phyloP scores from a whole-genome alignment of 1,284 basidiomycete species.

The Cryptococcus depauperatus region DNA sequence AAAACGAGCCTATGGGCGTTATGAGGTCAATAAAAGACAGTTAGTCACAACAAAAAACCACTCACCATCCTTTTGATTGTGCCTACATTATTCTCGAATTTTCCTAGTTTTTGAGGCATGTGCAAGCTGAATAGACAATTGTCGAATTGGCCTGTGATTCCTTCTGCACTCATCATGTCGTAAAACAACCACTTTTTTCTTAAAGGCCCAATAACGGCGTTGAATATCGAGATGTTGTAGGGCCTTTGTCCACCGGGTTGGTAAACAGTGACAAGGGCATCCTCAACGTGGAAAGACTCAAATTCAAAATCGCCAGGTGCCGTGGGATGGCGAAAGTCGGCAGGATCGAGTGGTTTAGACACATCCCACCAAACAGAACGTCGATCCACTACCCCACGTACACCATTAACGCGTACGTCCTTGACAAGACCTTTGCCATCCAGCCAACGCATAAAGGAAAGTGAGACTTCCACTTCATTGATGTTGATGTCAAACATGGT shows the following conservation, averaged over 20 bases:
- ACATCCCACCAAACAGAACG: slow-evolving; percentile 84
- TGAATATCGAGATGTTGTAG: slow-evolving; percentile 91
- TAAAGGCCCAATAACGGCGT: slow-evolving; percentile 75
- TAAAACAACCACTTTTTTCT: slow-evolving; percentile 95
- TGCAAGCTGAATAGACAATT: slow-evolving; percentile 96
- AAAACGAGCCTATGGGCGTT: slow-evolving; percentile 64
- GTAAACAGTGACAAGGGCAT: slow-evolving; percentile 88
- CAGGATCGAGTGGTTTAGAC: slow-evolving; percentile 66
- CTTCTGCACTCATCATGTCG: slow-evolving; percentile 82
- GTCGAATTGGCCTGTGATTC: slow-evolving; percentile 94
- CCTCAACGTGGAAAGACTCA: slow-evolving; percentile 79
- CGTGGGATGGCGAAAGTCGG: slow-evolving; percentile 65
- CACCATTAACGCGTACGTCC: slow-evolving; percentile 84
- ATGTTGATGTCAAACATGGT: slow-evolving; percentile 85
- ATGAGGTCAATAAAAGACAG: no score
- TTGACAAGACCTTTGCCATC: slow-evolving; percentile 91
- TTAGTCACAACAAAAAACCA: slow-evolving; percentile 3
- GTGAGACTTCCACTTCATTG: slow-evolving; percentile 89
- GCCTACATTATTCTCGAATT: slow-evolving; percentile 71
- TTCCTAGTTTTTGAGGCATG: slow-evolving; percentile 89
- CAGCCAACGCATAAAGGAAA: slow-evolving; percentile 88
- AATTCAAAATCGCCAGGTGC: slow-evolving; percentile 85
- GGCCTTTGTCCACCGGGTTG: slow-evolving; percentile 90
- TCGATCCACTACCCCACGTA: slow-evolving; percentile 87
- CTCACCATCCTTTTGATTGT: slow-evolving; percentile 79